A percentile compares a stretch with the other conserved stretches of the same genome.
phyloP scores from a whole-genome alignment of 768 basidiomycete genomes.

The Suillus lakei region DNA sequence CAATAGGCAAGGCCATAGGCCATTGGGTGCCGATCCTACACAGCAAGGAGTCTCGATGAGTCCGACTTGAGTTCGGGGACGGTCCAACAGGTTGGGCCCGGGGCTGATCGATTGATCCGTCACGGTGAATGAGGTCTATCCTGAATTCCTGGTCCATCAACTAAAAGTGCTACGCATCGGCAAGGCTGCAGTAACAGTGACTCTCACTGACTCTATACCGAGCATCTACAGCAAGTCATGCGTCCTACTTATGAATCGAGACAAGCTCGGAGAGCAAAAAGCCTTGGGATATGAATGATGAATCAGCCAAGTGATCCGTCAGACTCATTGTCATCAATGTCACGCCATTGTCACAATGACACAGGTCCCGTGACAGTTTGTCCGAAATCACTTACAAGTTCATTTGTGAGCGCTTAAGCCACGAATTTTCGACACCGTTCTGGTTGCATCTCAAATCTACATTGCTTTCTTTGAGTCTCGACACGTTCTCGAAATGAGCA shows the following conservation, averaged over 20 bases:
- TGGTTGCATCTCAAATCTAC: not conserved
- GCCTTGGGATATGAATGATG: no score
- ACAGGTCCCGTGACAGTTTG: not conserved
- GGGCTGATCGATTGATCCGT: no score
- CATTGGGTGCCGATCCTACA: no score
- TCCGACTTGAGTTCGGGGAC: not conserved
- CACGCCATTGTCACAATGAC: not conserved
- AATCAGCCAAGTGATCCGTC: not conserved
- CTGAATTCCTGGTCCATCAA: no score
- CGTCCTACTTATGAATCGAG: not conserved
- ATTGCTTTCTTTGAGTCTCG: not conserved
- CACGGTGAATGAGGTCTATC: no score
- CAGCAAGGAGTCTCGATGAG: not conserved
- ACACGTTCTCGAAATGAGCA: constrained; percentile 51
- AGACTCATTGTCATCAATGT: no score
- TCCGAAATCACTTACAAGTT: not conserved
- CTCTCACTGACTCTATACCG: not conserved
- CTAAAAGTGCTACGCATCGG: not conserved
- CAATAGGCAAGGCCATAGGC: no score
- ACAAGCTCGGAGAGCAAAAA: no score
- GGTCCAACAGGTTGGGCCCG: no score
- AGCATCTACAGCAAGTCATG: not conserved
- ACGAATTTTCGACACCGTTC: not conserved
- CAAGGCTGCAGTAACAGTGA: not conserved
- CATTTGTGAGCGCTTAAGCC: not conserved